phyloP scores from a whole-genome alignment of 306 rosid species.

The Cyclanthera cordifolia region DNA sequence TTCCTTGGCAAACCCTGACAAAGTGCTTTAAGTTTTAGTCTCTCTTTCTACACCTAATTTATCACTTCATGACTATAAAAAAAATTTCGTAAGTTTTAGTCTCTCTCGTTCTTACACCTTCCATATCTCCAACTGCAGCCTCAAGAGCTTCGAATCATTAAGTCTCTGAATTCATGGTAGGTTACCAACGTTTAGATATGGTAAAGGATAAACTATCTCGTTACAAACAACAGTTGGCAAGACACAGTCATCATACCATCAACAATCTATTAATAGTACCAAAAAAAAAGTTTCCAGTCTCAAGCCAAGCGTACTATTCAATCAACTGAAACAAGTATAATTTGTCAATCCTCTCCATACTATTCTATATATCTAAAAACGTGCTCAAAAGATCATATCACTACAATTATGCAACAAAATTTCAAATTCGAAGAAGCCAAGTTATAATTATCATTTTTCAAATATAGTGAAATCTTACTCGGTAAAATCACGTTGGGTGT shows the following conservation, averaged over 20 bases:
- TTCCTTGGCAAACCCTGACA: no score
- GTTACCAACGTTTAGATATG: background rate
- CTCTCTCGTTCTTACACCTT: constrained; percentile 47
- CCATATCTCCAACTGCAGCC: constrained; percentile 48
- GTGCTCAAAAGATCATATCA: background rate
- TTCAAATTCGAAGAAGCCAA: no score
- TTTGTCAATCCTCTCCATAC: background rate
- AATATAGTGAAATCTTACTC: constrained; percentile 49
- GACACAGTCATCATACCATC: background rate
- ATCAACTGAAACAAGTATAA: background rate
- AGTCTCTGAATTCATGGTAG: constrained; percentile 53
- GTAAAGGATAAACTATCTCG: background rate
- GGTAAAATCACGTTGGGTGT: constrained; percentile 52
- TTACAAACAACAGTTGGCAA: background rate
- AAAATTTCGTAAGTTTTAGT: no score
- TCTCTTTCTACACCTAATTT: no score
- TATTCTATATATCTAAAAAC: background rate
- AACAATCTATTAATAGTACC: background rate
- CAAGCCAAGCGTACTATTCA: background rate
- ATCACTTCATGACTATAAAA: no score
- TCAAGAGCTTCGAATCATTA: constrained; percentile 79
- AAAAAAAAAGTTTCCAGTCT: no score
- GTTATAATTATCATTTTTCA: background rate
- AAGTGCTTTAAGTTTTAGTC: no score
- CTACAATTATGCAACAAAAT: background rate